phyloP scores from a whole-genome alignment of 495 filamentous ascomycete genomes.

The Physcia stellaris region DNA sequence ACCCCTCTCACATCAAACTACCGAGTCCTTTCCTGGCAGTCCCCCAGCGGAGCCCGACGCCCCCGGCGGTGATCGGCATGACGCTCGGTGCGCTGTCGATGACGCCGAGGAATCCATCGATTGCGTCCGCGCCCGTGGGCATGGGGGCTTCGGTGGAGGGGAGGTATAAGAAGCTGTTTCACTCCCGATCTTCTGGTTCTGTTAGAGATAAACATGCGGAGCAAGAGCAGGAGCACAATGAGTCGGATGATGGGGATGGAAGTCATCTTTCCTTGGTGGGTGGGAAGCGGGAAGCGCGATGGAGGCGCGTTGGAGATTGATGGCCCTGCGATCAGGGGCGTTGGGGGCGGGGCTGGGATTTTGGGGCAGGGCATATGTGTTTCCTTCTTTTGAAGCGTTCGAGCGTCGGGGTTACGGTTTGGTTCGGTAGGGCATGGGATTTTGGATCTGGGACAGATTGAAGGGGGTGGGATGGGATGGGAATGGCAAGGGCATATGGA shows the following conservation, averaged over 20 bases:
- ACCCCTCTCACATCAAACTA: constrained; percentile 1
- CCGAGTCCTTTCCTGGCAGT: not conserved
- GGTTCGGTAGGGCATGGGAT: no score
- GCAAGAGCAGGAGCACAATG: not conserved
- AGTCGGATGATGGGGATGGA: no score
- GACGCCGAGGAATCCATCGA: constrained; percentile 10
- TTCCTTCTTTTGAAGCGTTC: no score
- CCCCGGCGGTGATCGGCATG: constrained; percentile 6
- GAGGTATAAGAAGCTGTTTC: constrained; percentile 12
- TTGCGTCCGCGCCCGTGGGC: not conserved
- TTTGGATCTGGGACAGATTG: not conserved
- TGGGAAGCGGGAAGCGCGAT: no score
- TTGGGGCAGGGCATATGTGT: no score
- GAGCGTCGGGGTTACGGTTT: no score
- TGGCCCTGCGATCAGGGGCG: no score
- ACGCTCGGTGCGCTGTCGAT: constrained; percentile 7
- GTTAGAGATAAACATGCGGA: not conserved
- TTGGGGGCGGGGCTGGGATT: no score
- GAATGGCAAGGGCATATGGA: no score
- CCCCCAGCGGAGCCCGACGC: not conserved
- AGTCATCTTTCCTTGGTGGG: no score
- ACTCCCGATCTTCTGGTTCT: not conserved
- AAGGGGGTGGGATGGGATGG: not conserved
- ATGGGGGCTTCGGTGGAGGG: constrained; percentile 3
- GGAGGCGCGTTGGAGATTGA: no score